Evolutionary conservation across 2,329 filamentous ascomycete species (phyloP), one percentile per base, ranked within the genome.

Genomic region (Alternaria triticimaculans): DNA sequence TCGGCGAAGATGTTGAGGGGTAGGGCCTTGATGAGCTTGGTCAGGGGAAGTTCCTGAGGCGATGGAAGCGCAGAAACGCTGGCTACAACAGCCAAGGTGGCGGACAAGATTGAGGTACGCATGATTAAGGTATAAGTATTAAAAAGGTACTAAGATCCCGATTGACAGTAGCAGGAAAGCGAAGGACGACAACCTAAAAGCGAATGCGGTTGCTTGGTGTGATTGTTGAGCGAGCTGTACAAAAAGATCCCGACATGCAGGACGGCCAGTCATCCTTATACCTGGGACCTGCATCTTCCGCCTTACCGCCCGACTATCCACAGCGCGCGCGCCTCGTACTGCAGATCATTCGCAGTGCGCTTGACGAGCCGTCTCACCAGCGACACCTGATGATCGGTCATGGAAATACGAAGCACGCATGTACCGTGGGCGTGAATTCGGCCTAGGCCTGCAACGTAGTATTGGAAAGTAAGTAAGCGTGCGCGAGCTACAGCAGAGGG

Each of bases 121-220:
- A 72, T 70, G 41, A 62, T 72, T 64, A 70, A 49, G 64, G 57
- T 60, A 51, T 59, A 62, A 58, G 53, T 53, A 64, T 62, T 64
- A 63, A n/a, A 55, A 57, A 50, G 21, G 25, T 55, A 30, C 11
- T 30, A 60, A 30, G 26, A 12, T 44, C 5, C 15, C 45, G 10
- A 59, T 15, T 44, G 45, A 58, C 15, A 51, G 37, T n/a, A 44
- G 26, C 49, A 51, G 18, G 33, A 60, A 63, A 69, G 60, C 64
- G 66, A 65, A 45, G 55, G 64, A 55, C 44, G n/a, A 50, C 26
- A 45, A 53, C 49, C 60, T 26, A 43, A 41, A 44, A 63, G 57
- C 44, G 60, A 63, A 28, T n/a, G 46, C 28, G 30, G 33, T 46
- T 30, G 45, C 43, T 63, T 53, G 45, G 37, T 60, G 30, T 46